A percentile compares a stretch with the other conserved stretches of the same genome.
Conservation (phyloP, 345 rosid genomes). For the Carallia brachiata region DNA sequence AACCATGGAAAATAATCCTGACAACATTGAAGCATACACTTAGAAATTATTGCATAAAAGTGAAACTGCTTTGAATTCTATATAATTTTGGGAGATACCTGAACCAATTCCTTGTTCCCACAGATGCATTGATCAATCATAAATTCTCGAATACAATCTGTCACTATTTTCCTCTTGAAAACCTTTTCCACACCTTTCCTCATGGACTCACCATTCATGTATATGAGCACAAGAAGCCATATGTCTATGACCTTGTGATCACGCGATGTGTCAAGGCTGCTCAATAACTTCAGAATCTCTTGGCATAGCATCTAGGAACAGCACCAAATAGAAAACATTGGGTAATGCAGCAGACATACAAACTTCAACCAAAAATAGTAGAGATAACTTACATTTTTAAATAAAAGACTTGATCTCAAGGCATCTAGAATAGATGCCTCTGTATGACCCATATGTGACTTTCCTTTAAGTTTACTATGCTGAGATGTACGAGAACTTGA, state of each 20-base stretch:
- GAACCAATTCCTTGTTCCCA: conserved; percentile 62
- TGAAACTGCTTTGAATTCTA: conserved; percentile 8
- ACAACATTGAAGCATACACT: conserved; percentile 16
- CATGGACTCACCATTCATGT: conserved; percentile 59
- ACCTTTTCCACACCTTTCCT: conserved; percentile 55
- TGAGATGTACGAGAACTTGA: conserved; percentile 41
- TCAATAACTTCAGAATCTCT: conserved; percentile 73
- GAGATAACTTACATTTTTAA: conserved; percentile 57
- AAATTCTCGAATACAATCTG: conserved; percentile 53
- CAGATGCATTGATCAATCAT: conserved; percentile 70
- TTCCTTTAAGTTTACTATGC: conserved; percentile 59
- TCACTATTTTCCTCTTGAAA: conserved; percentile 68
- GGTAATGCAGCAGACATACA: conserved; percentile 8
- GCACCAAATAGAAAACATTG: conserved; percentile 10
- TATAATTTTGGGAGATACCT: conserved; percentile 39
- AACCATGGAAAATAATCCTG: conserved; percentile 71
- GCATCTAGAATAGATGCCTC: conserved; percentile 75
- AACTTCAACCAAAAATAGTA: conserved; percentile 10
- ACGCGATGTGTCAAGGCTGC: conserved; percentile 55
- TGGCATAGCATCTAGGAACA: conserved; percentile 60
- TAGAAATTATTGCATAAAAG: conserved; percentile 11
- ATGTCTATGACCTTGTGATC: conserved; percentile 77
- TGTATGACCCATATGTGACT: conserved; percentile 39
- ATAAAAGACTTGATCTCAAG: conserved; percentile 72
- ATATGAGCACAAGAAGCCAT: conserved; percentile 71